Evolutionary conservation across 1,284 basidiomycete species (phyloP), one percentile per base, ranked within the genome.

Genomic region (Jaminaea rosea): DNA sequence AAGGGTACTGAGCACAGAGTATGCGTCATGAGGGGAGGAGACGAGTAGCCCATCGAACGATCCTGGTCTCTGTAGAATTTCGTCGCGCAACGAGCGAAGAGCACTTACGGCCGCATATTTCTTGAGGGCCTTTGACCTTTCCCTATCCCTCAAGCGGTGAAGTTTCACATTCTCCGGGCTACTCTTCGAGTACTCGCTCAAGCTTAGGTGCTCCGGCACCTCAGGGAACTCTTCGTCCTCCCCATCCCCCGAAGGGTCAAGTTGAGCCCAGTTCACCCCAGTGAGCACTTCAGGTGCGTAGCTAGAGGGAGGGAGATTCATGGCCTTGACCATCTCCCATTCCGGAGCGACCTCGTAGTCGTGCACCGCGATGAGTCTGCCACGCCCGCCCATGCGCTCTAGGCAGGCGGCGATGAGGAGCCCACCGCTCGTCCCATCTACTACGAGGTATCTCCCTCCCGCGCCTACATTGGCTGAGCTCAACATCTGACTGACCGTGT

Each of bases 291-390:
- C 72, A 9, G 78, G 77, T 27, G 83, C 67, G 15, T 15, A 31
- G 23, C 80, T 75, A 49, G 83, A 78, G 0, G 48, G 13, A 1
- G 60, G 62, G 53, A 82, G 78, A 24, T 82, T 79, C 66, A 92
- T 88, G 74, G 96, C 96, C 1, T 80, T 79, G 69, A 93, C 76
- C 19, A 92, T 81, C 32, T 89, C 88, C 73, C 91, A 90, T 31
- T 89, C 85, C 9, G 94, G 93, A 5, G 93, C 91, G 2, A 87
- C 89, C 68, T 97, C 93, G 28, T 85, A 82, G 61, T 94, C 89
- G 65, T 86, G 89, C 66, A 98, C 84, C 2, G 87, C 83, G 52
- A 96, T 78, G 19, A 98, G 77, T 47, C 83, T 81, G 4, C 92
- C 92, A 64, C 84, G 77, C 29, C 88, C 77, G 29, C 86, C 86